These are phyloP conservation scores for Gigaspora rosea DNA, from an alignment of 192 early-diverging fungal genomes.

Conservation along the genomic window DNA sequence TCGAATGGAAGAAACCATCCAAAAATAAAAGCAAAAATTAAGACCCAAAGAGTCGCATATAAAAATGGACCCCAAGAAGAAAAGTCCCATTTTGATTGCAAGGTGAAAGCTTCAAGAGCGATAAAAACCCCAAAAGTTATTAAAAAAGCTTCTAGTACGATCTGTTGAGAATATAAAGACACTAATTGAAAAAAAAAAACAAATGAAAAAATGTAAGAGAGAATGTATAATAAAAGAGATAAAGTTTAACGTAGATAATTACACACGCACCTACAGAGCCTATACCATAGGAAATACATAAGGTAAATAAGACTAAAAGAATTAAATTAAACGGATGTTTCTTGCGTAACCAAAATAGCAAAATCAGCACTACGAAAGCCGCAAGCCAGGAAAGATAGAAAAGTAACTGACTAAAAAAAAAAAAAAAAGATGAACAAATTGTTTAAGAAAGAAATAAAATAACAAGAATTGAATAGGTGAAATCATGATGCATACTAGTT, in stretches of 20 bases:
- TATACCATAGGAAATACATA: slow-evolving; percentile 23
- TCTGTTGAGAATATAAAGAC: not conserved
- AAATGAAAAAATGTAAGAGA: not conserved
- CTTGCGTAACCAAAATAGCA: slow-evolving; percentile 28
- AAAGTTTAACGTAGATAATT: not conserved
- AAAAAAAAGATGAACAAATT: not conserved
- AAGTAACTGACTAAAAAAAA: slow-evolving; percentile 11
- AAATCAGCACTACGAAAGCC: not conserved
- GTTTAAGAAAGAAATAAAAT: not conserved
- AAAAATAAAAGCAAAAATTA: slow-evolving; percentile 27
- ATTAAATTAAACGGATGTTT: slow-evolving; percentile 21
- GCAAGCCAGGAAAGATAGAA: slow-evolving; percentile 26
- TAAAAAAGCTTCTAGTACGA: slow-evolving; percentile 23
- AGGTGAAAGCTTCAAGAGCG: slow-evolving; percentile 9
- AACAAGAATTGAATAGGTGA: not conserved
- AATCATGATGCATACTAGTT: not conserved
- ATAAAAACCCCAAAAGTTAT: slow-evolving; percentile 28
- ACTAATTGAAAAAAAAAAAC: not conserved
- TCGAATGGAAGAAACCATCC: slow-evolving; percentile 29
- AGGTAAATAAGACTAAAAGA: slow-evolving; percentile 12
- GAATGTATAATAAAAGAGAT: not conserved
- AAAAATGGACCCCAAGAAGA: slow-evolving; percentile 25
- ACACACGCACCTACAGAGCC: slow-evolving; percentile 15
- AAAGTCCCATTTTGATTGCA: slow-evolving; percentile 27
- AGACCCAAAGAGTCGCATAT: slow-evolving; percentile 24